Base-by-base conservation (phyloP, 768 basidiomycete genomes). In the Megacollybia marginata region DNA sequence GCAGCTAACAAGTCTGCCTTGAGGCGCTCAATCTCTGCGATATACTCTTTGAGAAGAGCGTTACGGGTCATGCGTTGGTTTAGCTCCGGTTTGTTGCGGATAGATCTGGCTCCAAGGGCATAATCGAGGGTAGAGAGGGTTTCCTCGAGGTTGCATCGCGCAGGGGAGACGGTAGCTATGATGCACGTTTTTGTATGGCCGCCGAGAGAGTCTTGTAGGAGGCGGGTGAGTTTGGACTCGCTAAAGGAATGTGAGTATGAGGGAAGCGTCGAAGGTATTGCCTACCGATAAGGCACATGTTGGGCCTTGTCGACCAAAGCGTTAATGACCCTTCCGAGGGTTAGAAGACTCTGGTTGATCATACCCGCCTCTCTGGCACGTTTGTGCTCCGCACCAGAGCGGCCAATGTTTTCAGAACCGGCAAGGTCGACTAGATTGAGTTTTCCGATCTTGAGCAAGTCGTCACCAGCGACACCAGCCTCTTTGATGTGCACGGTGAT, bases 201-300 rank as follows among this genome's bases (percentile, higher is more conserved):
- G 6, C 96, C 96, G 5, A 99, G 76, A n/a, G 96, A 99, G 67
- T 99, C 96, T 84, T 98, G 95, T 4, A 99, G 77, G 9, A 99
- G 76, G 33, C 96, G 89, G 12, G 96, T 99, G 48, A 99, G 85
- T 62, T 98, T 98, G 2, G 95, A 97, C 67, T 99, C 96, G 23
- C 92, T 90, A 59, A 9, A 48, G n/a, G n/a, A 43, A 32, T 16
- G 33, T 52, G 19, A 53, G 36, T 50, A 40, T 52, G 32, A 52
- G 45, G 33, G 44, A 49, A 48, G 13, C 5, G 40, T 31, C 6
- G n/a, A 33, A 42, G 35, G 28, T 31, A 43, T 18, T 12, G 9
- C 75, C 50, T 54, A 89, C 90, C 93, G 82, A 64, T 98, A 99
- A 7, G 96, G 96, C 42, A 98, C 86, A 62, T 98, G 96, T 31